Percentiles rank a stretch among this genome's conserved stretches.
Conservation (phyloP, 352 stramenopile species). For the Phytopythium montanum region DNA sequence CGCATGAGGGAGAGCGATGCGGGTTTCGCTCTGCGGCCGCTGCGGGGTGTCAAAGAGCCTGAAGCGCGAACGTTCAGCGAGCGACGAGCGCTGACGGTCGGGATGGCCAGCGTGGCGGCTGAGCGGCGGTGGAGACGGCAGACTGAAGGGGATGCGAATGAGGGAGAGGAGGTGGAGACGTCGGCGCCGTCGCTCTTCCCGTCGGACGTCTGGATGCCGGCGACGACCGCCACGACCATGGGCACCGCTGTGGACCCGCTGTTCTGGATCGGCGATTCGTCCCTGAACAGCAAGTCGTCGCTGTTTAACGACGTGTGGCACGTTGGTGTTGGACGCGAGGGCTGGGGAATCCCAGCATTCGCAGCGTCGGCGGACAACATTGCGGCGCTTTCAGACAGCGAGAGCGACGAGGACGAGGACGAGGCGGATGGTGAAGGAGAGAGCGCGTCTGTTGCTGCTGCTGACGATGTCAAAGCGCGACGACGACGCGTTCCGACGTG, state of each 20-base stretch:
- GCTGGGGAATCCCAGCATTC: constrained; percentile 27
- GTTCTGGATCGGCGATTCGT: neutral
- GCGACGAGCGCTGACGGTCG: constrained; percentile 31
- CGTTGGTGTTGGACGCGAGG: constrained; percentile 13
- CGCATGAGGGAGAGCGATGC: constrained; percentile 44
- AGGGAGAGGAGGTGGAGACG: constrained; percentile 1
- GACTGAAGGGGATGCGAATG: neutral
- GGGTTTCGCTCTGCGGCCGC: constrained; percentile 40
- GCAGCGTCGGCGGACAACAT: constrained; percentile 35
- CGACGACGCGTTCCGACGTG: constrained; percentile 14
- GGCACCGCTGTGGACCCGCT: constrained; percentile 7
- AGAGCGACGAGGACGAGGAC: constrained; percentile 74
- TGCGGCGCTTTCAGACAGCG: constrained; percentile 63
- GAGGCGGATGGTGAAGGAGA: constrained; percentile 6
- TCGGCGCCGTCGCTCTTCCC: constrained; percentile 10
- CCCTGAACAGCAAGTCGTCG: neutral
- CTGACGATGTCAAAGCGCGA: neutral
- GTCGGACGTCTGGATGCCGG: constrained; percentile 19
- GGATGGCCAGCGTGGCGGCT: constrained; percentile 31
- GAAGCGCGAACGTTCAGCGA: constrained; percentile 29
- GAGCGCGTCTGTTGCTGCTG: neutral
- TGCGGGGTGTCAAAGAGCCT: constrained; percentile 40
- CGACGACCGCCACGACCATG: constrained; percentile 13
- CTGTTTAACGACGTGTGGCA: constrained; percentile 48
- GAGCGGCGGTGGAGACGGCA: constrained; percentile 11